Base-by-base conservation (phyloP, 306 rosid species). In the Alnus glutinosa region DNA sequence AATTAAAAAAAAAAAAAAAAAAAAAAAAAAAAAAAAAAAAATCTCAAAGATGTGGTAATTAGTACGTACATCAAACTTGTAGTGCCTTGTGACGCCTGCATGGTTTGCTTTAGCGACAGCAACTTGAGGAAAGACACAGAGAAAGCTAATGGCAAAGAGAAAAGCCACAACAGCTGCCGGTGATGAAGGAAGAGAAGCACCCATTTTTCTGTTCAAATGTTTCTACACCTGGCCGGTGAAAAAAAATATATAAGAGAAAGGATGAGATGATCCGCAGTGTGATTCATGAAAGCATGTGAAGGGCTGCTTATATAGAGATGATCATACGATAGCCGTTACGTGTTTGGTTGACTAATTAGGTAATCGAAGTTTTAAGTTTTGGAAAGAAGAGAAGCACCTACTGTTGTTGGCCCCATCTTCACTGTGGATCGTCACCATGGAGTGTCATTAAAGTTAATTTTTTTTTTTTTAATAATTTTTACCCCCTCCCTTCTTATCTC, bases 31-130 rank as follows among this genome's bases (percentile, higher is more conserved):
- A 12, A 9, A 23, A 23, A 23, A 23, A 23, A 23, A 23, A 23
- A 23, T 23, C 15, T 18, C 18, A 71, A 23, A 15, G 76, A 9
- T 39, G 16, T 34, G 55, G 36, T 36, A 66, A 89, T 23, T 23
- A 23, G 28, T 23, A 23, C 28, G 11, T 82, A 89, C 94, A 47
- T 89, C 68, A 70, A 89, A 92, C 3, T 70, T 85, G 88, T 89
- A 92, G 86, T 81, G 91, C 81, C 94, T 84, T 71, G 92, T 92
- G 73, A 88, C 77, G 3, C 90, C 55, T 80, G 69, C 78, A 72
- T 77, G 80, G 2, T 73, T 74, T 64, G 86, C 80, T 82, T 90
- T 54, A 62, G 89, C 85, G 14, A 69, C 32, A 80, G 80, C 79
- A 81, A 32, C n/a, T 63, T 63, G 18, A 67, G 90, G 82, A 48